phyloP scores from a whole-genome alignment of 2,329 filamentous ascomycete genomes.

The Furcasterigmium sp. region DNA sequence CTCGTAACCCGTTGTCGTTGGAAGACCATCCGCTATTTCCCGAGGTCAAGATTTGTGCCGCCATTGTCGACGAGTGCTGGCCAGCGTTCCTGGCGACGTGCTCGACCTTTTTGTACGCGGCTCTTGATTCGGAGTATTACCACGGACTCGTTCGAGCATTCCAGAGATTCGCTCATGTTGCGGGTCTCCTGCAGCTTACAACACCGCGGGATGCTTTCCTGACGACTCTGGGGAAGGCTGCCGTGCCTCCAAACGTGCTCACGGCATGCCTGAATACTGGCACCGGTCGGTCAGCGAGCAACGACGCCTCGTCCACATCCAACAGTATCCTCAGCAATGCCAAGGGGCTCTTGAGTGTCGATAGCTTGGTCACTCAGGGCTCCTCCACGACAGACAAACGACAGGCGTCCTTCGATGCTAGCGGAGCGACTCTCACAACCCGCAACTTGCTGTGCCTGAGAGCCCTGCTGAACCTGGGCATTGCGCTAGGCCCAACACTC shows the following conservation, averaged over 20 bases:
- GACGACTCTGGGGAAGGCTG: slow-evolving; percentile 88
- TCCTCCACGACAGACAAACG: slow-evolving; percentile 54
- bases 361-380: slow-evolving; percentile 58
- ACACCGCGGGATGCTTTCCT: slow-evolving; percentile 93
- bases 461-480: slow-evolving; percentile 90
- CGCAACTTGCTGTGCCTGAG: slow-evolving; percentile 86
- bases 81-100: slow-evolving; percentile 91
- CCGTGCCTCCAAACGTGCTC: slow-evolving; percentile 76
- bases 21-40: slow-evolving; percentile 65
- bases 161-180: slow-evolving; percentile 92
- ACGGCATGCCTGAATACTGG: slow-evolving; percentile 53
- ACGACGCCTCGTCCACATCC: slow-evolving; percentile 32
- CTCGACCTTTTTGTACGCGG: slow-evolving; percentile 90
- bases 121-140: slow-evolving; percentile 90
- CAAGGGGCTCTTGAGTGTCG: slow-evolving; percentile 67
- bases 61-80: slow-evolving; percentile 89
- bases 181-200: slow-evolving; percentile 75
- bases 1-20: slow-evolving; percentile 76
- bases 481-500: slow-evolving; percentile 85
- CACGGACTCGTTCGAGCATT: slow-evolving; percentile 87
- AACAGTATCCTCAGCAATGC: slow-evolving; percentile 65
- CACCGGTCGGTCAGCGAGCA: slow-evolving; percentile 35
- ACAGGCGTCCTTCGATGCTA: slow-evolving; percentile 52
- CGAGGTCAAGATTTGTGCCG: slow-evolving; percentile 72
- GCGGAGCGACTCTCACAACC: slow-evolving; percentile 63